Evolutionary conservation across 148 eudicot species (phyloP), one percentile per base, ranked within the genome.

Genomic region (Cornus suecica): DNA sequence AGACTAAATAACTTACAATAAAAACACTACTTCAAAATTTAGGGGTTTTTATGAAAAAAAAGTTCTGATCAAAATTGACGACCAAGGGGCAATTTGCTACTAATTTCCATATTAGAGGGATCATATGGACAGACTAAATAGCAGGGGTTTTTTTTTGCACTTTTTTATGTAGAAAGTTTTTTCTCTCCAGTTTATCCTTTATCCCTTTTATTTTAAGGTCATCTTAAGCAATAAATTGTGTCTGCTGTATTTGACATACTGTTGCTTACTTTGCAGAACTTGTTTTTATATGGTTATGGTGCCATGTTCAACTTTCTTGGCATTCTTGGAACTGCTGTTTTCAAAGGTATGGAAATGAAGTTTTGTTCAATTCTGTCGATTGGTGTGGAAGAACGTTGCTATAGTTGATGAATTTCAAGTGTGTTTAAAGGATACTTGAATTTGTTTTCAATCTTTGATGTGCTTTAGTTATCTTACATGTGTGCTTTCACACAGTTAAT

Each of bases 251-350:
- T 51, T 69, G 64, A 64, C 65, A 75, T 76, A 75, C 30, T 63
- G 34, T 76, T 70, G 9, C 60, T 78, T 77, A 29, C 61, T 37
- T 68, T 73, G 81, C 93, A 94, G 98, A 94, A 94, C 80, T 77
- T 94, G 74, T 91, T 94, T 81, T 83, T 93, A 69, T 93, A 91
- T 74, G 98, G 98, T 70, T 93, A 93, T 81, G 97, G 98, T 79
- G 98, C 97, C 37, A 88, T 91, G 73, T 93, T 93, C 90, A 93
- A 93, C 88, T 90, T 93, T 75, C 75, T 93, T 66, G 91, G 82
- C 60, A 91, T 93, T 74, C 77, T 91, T 68, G 94, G 77, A 74
- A 85, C 83, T 76, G 66, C 79, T 32, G 37, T 76, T 56, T 18
- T 76, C 28, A 76, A 69, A 76, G 79, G 79, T 76, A 64, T 34